Evolutionary conservation across 23 red algal genomes (phyloP), one percentile per base, ranked within the genome.

Genomic region (Gracilaria domingensis): DNA sequence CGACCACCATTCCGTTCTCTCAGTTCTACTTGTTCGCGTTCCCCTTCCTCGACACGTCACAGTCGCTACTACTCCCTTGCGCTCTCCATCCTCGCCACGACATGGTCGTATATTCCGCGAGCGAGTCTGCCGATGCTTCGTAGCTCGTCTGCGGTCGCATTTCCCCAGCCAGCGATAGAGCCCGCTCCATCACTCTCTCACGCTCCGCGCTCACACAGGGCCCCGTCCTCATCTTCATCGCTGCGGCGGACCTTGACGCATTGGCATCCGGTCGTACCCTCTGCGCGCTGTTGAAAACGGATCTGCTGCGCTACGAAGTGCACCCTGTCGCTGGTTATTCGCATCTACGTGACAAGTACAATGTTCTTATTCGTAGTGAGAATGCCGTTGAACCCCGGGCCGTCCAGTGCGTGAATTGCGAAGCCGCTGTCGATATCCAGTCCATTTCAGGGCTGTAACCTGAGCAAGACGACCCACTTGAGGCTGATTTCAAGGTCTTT

Each of bases 251-350:
- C 65, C 88, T 73, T 0, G 97, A 98, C 76, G 97, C 93, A 12
- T 30, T 98, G 40, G 93, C 90, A 51, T 80, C 93, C 39, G 82
- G 77, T 32, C 73, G 78, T 35, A 94, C 84, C n/a, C 76, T 98
- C 57, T 94, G 91, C 14, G 93, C 86, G 7, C 64, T 98, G 35
- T 81, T 93, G 3, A 79, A 90, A 17, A 58, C 93, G 14, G 93
- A 98, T 24, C 62, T 95, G 25, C 51, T 95, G 69, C 94, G 86
- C 55, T 98, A 96, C 83, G 91, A 98, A 61, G 70, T 98, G 3
- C 89, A 96, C 71, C 97, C 97, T 35, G 93, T 98, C 36, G 62
- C 30, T 30, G 91, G 91, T 28, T 96, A 96, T 74, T 51, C 71
- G 54, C 57, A 98, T 26, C 71, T 98, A 5, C 69, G 64, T 17